A percentile compares a stretch with the other conserved stretches of the same genome.
phyloP scores from a whole-genome alignment of 1,139 yeast species.

The Candida mesenterica region DNA sequence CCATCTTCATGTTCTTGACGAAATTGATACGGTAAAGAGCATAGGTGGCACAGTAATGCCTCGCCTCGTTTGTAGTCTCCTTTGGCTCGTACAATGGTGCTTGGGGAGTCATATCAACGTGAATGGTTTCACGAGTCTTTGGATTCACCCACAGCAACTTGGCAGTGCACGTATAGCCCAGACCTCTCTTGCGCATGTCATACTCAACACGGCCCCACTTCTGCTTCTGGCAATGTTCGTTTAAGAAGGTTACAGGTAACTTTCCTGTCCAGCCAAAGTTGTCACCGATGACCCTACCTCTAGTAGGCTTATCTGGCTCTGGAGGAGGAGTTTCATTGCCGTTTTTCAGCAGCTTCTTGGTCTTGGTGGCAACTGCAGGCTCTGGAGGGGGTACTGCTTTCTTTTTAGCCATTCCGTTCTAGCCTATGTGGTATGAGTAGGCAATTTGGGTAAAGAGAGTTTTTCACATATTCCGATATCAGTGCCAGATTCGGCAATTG shows the following conservation, averaged over 20 bases:
- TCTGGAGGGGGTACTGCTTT: slow-evolving; percentile 5
- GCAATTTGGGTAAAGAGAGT: no score
- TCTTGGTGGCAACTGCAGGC: slow-evolving; percentile 1
- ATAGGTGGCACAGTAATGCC: slow-evolving; percentile 87
- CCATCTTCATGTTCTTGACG: slow-evolving; percentile 81
- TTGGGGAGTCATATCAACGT: slow-evolving; percentile 63
- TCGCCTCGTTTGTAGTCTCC: slow-evolving; percentile 82
- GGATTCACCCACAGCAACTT: slow-evolving; percentile 73
- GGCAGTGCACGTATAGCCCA: slow-evolving; percentile 62
- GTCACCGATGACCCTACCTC: slow-evolving; percentile 47
- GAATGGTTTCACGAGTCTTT: slow-evolving; percentile 66
- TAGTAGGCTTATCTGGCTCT: slow-evolving; percentile 28
- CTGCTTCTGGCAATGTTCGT: slow-evolving; percentile 83
- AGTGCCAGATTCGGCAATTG: no score
- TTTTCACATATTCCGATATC: not conserved
- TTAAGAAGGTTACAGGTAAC: slow-evolving; percentile 79
- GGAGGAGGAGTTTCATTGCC: not conserved
- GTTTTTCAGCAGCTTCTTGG: not conserved
- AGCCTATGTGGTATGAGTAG: no score
- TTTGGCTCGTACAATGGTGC: slow-evolving; percentile 53
- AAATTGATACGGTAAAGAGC: slow-evolving; percentile 78
- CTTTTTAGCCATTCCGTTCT: slow-evolving; percentile 10
- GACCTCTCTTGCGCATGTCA: slow-evolving; percentile 54
- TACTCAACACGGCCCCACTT: slow-evolving; percentile 88
- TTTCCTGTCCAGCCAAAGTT: slow-evolving; percentile 88